Conservation (phyloP, 108 stramenopile genomes). For the Cyclotella distinguenda region DNA sequence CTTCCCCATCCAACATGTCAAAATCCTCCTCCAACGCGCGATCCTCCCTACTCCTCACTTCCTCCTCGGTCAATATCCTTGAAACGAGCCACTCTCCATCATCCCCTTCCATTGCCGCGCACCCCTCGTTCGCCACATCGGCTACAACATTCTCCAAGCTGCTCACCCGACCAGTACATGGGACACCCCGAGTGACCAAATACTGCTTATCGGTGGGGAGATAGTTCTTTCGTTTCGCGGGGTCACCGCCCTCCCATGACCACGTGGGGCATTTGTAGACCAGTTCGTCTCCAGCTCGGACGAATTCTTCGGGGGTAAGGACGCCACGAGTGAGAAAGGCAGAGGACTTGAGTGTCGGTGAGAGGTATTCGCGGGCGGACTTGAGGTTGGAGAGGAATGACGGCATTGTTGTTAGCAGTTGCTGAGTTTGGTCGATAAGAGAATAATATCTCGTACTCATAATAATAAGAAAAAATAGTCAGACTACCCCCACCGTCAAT, state of each 20-base stretch:
- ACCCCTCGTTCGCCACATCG: slow-evolving; percentile 19
- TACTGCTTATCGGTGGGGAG: slow-evolving; percentile 90
- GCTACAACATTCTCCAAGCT: slow-evolving; percentile 69
- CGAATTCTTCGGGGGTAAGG: slow-evolving; percentile 94
- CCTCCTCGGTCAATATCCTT: slow-evolving; percentile 42
- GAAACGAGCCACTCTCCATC: slow-evolving; percentile 80
- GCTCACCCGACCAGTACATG: slow-evolving; percentile 75
- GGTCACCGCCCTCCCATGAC: slow-evolving; percentile 86
- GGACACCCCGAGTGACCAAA: slow-evolving; percentile 88
- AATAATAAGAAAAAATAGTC: too few species aligned
- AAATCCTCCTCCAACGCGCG: slow-evolving; percentile 73
- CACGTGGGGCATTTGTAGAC: slow-evolving; percentile 94
- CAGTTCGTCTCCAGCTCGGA: slow-evolving; percentile 90
- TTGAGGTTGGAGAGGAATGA: slow-evolving; percentile 56
- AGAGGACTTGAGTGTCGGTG: slow-evolving; percentile 81
- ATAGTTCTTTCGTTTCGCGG: slow-evolving; percentile 54
- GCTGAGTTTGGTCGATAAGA: not conserved
- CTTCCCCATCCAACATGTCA: slow-evolving; percentile 84
- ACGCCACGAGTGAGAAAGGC: slow-evolving; percentile 91
- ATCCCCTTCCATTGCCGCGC: slow-evolving; percentile 20
- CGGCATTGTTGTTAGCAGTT: slow-evolving; percentile 21
- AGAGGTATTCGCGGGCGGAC: slow-evolving; percentile 83
- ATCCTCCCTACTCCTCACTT: slow-evolving; percentile 32
- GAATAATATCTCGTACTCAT: too few species aligned
- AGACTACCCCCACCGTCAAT: too few species aligned